Evolutionary conservation across 768 basidiomycete species (phyloP), one percentile per base, ranked within the genome.

Genomic region (Suillus cothurnatus): DNA sequence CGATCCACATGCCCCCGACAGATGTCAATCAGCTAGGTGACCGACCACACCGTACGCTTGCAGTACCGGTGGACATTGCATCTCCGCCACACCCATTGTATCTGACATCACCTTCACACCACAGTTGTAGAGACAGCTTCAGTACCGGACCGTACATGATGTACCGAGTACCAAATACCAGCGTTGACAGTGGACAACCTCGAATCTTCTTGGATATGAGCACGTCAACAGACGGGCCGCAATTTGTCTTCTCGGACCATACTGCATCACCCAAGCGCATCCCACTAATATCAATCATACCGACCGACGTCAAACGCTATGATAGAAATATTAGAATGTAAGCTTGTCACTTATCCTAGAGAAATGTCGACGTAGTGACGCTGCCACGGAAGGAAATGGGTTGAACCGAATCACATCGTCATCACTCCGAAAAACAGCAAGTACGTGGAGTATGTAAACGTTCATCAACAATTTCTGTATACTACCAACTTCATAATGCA

Each of bases 331-430:
- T 59, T 12, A 59, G 2, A 31, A 41, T 41, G 39, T 59, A 59
- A 41, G 58, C 28, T 7, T 6, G 12, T 59, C 58, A 41, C 19
- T 26, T 21, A 31, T 41, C 1, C 26, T 28, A 21, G 19, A 59
- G 38, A 12, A 19, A 28, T 26, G 2, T 36, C 31, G 26, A 59
- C 39, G 21, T 31, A 59, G 39, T 31, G 19, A 39, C 19, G 28
- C 26, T 59, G 32, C 15, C 34, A 57, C 23, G 38, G 12, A 58
- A 58, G 57, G 57, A 41, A 59, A 41, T 41, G 39, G 58, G 19
- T 21, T 21, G 58, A 59, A 41, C 26, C 38, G 19, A 31, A 41
- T 6, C 39, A 6, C 12, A 28, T 59, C 11, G 19, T 41, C 58
- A 41, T 41, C 26, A 21, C 26, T 14, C 58, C 58, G 5, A 26